Base-by-base conservation (phyloP, 2,329 filamentous ascomycete genomes). In the Diaporthe humulicola region DNA sequence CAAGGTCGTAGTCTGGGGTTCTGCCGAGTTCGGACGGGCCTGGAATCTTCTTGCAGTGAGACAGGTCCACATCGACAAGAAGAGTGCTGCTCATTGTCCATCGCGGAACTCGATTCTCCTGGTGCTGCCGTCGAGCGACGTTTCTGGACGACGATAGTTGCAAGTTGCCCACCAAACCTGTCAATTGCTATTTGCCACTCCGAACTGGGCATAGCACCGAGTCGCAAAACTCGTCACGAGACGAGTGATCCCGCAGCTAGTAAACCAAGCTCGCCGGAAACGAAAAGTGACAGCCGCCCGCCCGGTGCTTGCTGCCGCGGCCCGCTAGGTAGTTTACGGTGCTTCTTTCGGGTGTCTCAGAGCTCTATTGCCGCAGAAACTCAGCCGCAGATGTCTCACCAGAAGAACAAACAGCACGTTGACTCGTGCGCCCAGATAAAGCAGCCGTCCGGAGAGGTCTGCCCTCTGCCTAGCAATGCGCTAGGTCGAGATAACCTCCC, bases 281-380 rank as follows among this genome's bases (percentile, higher is more conserved):
- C 64, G 48, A 69, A 69, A 28, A 19, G 10, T 69, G 64, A 69
- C 64, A 69, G 64, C 64, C 45, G 64, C 64, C 64, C 22, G n/a
- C n/a, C 64, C 8, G 6, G n/a, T 22, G 45, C 30, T 28, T 50
- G 61, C 6, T 17, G 45, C 64, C n/a, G 48, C 64, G 33, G 33
- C 64, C 64, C 33, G 64, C 64, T 69, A 69, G 33, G 48, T 54
- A 40, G 45, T 52, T 54, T 69, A 28, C 64, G 33, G 10, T 33
- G 19, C 25, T n/a, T 17, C 22, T 52, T 28, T 52, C 61, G 45
- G 33, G 30, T 54, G 64, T 69, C 45, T 69, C 64, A 69, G 33
- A 19, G 64, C 64, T 22, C 45, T 28, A 19, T n/a, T 30, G 25
- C 28, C 22, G 30, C 61, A 67, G 61, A 50, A 52, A 25, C 33